These are phyloP conservation scores for Castanea sativa DNA, from an alignment of 306 rosid species.

Conservation along the genomic window DNA sequence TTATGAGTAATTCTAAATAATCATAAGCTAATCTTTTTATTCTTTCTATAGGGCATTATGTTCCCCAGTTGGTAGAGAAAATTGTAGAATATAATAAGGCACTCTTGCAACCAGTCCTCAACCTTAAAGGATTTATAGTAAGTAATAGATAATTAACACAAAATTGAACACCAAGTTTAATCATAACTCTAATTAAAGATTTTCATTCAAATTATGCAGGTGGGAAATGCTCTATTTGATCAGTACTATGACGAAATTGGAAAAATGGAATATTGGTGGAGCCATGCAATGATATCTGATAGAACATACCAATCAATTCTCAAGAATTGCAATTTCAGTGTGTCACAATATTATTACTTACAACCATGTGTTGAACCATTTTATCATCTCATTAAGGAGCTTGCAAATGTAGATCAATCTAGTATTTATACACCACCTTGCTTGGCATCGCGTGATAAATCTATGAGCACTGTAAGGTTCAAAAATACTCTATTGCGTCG, in stretches of 20 bases:
- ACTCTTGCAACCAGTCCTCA: slow-evolving; percentile 44
- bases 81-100: slow-evolving; percentile 57
- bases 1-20: neutral
- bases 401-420: slow-evolving; percentile 62
- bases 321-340: slow-evolving; percentile 54
- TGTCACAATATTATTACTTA: slow-evolving; percentile 13
- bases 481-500: slow-evolving; percentile 54
- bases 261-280: slow-evolving; percentile 80
- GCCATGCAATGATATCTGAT: slow-evolving; percentile 75
- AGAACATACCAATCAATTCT: slow-evolving; percentile 61
- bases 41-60: slow-evolving; percentile 61
- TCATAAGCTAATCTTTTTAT: neutral
- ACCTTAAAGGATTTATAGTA: slow-evolving; percentile 72
- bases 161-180: neutral
- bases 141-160: slow-evolving; percentile 10
- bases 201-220: slow-evolving; percentile 28
- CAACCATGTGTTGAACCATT: slow-evolving; percentile 45
- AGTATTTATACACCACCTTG: slow-evolving; percentile 72
- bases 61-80: slow-evolving; percentile 76
- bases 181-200: neutral
- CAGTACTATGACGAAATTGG: slow-evolving; percentile 55
- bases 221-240: slow-evolving; percentile 77
- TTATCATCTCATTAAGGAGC: slow-evolving; percentile 48
- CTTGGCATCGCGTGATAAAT: slow-evolving; percentile 8
- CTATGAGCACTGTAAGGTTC: slow-evolving; percentile 28